Conservation (phyloP, 371 early-diverging fungal species). For the Smittium mucronatum region DNA sequence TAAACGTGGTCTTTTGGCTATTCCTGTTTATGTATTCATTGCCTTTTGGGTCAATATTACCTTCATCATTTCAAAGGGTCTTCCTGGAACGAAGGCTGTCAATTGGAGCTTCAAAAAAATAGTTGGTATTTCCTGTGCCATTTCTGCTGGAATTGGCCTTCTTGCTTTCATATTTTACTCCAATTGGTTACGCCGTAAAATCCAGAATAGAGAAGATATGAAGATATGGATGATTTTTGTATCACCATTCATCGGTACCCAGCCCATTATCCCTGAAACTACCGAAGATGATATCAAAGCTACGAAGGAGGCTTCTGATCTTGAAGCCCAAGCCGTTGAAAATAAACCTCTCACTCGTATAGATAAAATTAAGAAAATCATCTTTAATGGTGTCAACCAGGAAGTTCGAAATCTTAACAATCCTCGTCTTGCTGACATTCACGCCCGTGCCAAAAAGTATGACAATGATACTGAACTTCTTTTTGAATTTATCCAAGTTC, state of each 20-base stretch:
- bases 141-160: slow-evolving; percentile 37
- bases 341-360: not conserved
- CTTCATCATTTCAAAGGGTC: slow-evolving; percentile 62
- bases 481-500: slow-evolving; percentile 69
- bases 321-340: not conserved
- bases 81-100: slow-evolving; percentile 36
- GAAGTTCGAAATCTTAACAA: slow-evolving; percentile 45
- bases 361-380: slow-evolving; percentile 14
- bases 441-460: slow-evolving; percentile 47
- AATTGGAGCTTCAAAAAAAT: slow-evolving; percentile 33
- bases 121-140: slow-evolving; percentile 47
- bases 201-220: slow-evolving; percentile 49
- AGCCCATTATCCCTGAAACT: too few relatives aligned
- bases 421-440: slow-evolving; percentile 37
- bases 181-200: slow-evolving; percentile 46
- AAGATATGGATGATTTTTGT: slow-evolving; percentile 42
- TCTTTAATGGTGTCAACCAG: slow-evolving; percentile 37
- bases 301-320: slow-evolving; percentile 11
- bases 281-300: slow-evolving; percentile 15
- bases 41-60: slow-evolving; percentile 51
- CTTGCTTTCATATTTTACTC: slow-evolving; percentile 46
- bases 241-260: not conserved
- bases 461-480: slow-evolving; percentile 70
- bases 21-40: slow-evolving; percentile 69
- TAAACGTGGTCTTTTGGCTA: slow-evolving; percentile 52